Conservation (phyloP, 768 basidiomycete genomes). For the Sistotremastrum suecicum region DNA sequence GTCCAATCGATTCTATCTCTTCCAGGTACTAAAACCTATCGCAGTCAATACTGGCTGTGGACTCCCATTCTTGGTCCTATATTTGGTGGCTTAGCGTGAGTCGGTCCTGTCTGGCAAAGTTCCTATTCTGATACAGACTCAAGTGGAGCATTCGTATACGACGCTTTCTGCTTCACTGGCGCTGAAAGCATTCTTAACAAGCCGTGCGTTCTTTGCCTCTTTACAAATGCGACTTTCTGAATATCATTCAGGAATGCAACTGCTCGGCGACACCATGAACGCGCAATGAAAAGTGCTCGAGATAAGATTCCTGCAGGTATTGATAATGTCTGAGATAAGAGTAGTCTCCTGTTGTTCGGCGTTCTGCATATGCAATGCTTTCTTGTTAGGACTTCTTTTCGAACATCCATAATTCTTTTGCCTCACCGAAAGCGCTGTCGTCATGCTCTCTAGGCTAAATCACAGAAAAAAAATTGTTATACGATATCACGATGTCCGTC, state of each 20-base stretch:
- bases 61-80: conserved; percentile 46
- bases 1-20: conserved; percentile 4
- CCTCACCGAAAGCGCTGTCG: too few species aligned
- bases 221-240: too few species aligned
- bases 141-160: conserved; percentile 39
- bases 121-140: not conserved
- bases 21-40: conserved; percentile 5
- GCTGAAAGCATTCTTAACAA: conserved; percentile 38
- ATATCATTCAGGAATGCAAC: too few species aligned
- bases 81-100: conserved; percentile 33
- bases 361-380: too few species aligned
- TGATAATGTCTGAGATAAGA: not conserved
- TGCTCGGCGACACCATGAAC: not conserved
- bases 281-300: not conserved
- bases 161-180: conserved; percentile 41
- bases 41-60: conserved; percentile 65
- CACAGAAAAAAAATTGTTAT: too few species aligned
- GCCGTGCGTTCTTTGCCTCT: conserved; percentile 24
- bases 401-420: too few species aligned
- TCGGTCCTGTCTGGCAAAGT: not conserved
- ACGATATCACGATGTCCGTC: too few species aligned
- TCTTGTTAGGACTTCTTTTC: too few species aligned
- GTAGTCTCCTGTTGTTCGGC: too few species aligned
- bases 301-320: not conserved
- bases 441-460: too few species aligned